Percentiles rank a stretch among this genome's conserved stretches.
phyloP scores from a whole-genome alignment of 805 yeast genomes.

The Barnettozyma californica region DNA sequence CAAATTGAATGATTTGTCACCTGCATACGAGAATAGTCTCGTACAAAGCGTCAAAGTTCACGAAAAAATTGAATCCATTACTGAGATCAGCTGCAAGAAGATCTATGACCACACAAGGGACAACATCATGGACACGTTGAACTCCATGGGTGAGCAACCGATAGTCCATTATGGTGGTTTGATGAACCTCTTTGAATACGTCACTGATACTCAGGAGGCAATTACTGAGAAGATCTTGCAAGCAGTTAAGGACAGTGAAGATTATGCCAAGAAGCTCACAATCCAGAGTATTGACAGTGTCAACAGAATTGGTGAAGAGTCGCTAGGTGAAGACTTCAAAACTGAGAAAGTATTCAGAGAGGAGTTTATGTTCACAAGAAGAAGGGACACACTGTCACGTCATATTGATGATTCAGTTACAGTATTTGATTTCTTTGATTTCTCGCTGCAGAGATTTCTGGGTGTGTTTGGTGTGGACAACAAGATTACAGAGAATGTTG shows the following conservation, averaged over 20 bases:
- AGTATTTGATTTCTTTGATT: conserved; percentile 73
- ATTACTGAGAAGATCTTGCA: conserved; percentile 63
- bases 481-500: conserved; percentile 25
- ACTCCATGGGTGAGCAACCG: conserved; percentile 43
- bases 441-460: conserved; percentile 57
- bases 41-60: conserved; percentile 47
- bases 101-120: conserved; percentile 58
- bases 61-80: conserved; percentile 53
- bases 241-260: conserved; percentile 62
- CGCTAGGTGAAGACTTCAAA: conserved; percentile 56
- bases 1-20: conserved; percentile 54
- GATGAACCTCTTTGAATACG: conserved; percentile 61
- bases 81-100: conserved; percentile 54
- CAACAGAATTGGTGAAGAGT: conserved; percentile 52
- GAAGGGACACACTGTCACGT: conserved; percentile 55
- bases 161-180: conserved; percentile 56
- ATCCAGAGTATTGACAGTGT: conserved; percentile 55
- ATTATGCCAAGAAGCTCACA: conserved; percentile 59
- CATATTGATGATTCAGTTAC: conserved; percentile 56
- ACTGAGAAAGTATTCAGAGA: conserved; percentile 60
- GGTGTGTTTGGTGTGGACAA: conserved; percentile 19
- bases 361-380: conserved; percentile 78
- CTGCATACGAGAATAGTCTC: conserved; percentile 53
- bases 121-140: conserved; percentile 47
- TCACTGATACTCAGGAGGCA: conserved; percentile 58